These are phyloP conservation scores for Sarcocystis neurona DNA, from an alignment of 169 alveolate species.

Conservation along the genomic window DNA sequence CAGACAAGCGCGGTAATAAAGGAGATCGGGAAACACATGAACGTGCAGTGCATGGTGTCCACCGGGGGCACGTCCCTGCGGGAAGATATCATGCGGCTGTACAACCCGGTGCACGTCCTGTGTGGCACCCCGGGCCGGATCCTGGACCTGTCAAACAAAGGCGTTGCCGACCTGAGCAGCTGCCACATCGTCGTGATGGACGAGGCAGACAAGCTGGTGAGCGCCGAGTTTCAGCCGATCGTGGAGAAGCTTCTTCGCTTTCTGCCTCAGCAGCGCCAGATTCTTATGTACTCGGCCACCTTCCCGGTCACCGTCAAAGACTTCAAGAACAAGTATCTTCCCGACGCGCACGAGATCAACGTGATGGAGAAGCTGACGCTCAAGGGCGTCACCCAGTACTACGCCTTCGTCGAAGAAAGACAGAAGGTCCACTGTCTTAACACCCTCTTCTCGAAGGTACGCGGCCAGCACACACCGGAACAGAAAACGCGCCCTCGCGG, in stretches of 20 bases:
- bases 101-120: conserved; percentile 94
- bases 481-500: neutral
- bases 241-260: conserved; percentile 93
- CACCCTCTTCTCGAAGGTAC: conserved; percentile 92
- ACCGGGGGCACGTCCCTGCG: conserved; percentile 98
- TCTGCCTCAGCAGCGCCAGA: conserved; percentile 91
- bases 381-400: conserved; percentile 98
- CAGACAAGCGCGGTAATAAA: conserved; percentile 95
- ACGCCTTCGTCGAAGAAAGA: conserved; percentile 97
- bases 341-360: conserved; percentile 96
- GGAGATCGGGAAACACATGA: conserved; percentile 95
- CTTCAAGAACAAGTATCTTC: conserved; percentile 92
- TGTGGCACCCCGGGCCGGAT: conserved; percentile 99
- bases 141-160: conserved; percentile 94
- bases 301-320: conserved; percentile 97
- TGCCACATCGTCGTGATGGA: conserved; percentile 94
- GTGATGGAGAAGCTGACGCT: conserved; percentile 98
- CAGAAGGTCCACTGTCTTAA: conserved; percentile 98
- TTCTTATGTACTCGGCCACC: conserved; percentile 98
- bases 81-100: conserved; percentile 95
- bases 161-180: conserved; percentile 87
- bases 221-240: conserved; percentile 96
- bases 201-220: conserved; percentile 98
- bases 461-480: conserved; percentile 42
- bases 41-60: conserved; percentile 98